Base-by-base conservation (phyloP, 192 early-diverging fungal species). In the Backusella westeae region DNA sequence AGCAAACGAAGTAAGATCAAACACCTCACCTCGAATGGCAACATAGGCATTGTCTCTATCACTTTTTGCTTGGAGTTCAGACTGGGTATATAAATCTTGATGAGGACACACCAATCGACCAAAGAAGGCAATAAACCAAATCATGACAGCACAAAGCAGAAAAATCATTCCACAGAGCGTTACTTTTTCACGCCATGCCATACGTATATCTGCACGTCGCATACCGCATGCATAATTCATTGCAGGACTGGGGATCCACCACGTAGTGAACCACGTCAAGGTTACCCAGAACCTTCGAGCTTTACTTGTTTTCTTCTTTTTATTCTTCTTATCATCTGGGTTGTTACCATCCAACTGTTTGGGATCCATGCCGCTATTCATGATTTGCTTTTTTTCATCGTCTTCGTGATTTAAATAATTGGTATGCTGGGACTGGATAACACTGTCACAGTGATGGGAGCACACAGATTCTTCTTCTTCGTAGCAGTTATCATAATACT, bases 151-250 rank as follows among this genome's bases (percentile, higher is more conserved):
- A 66, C 93, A 94, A 66, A 97, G 78, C 53, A 95, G 85, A 36
- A 91, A 83, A 52, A 97, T 95, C 74, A 99, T 81, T 75, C 93
- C 73, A 76, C 95, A 96, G 17, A 99, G 87, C 2, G 98, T 92
- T 4, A 96, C 90, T 81, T 99, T 98, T 82, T 99, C 98, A 71
- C 98, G 89, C 98, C 98, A 99, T 14, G 98, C 98, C 87, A 94
- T 90, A 34, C 91, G 92, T 69, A 95, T 87, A 77, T 94, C 93
- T 34, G 85, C 85, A 73, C 90, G 87, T 79, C 89, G 86, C 90
- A 96, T 94, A 35, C 91, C 88, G 19, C 93, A 93, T 69, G 89
- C 88, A 69, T 75, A 85, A 26, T 35, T 76, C 52, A 99, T 78
- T 6, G 82, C 80, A 21, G 69, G 71, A 42, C 88, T 87, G 14